Evolutionary conservation across 1,284 basidiomycete genomes (phyloP), one percentile per base, ranked within the genome.

Genomic region (Tilletia indica): DNA sequence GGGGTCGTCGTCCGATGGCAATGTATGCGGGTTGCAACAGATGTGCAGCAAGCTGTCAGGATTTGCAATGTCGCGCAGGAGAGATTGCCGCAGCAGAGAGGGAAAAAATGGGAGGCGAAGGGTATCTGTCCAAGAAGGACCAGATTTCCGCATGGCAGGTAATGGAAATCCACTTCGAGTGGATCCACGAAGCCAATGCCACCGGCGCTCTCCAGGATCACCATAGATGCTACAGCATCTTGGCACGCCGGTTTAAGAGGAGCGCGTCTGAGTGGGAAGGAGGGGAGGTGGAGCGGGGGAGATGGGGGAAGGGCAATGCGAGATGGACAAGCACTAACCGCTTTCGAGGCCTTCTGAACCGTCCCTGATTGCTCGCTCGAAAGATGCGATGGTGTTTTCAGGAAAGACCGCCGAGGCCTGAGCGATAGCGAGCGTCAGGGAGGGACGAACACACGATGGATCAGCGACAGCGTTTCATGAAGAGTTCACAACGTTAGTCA

Each of bases 331-430:
- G 14, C 21, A 76, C 77, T 69, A 70, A 78, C 77, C 77, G 61
- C 78, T 79, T 72, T 83, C 82, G 49, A 83, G 74, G 19, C 82
- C 82, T 73, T 83, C 82, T 16, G 82, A 78, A 42, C 82, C 82
- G 64, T 83, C 82, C 36, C 72, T 61, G 71, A 83, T 79, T 11
- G 82, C 82, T 69, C 78, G 77, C 39, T 80, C 82, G 73, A 83
- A 83, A 31, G 80, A 82, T 45, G 78, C 78, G 51, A 83, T 76
- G 54, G 82, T 83, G 76, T 83, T 83, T 68, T 83, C 82, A 3
- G 82, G 82, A 71, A 81, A 83, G n/a, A 79, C 77, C 42, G 80
- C 82, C 11, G 82, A 83, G 19, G 82, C 82, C 75, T 76, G 74
- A 21, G 45, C 19, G 36, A 61, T 31, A 31, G 25, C 34, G 48